A percentile compares a stretch with the other conserved stretches of the same genome.
Conservation (phyloP, 352 stramenopile species). For the Pythium monospermum region DNA sequence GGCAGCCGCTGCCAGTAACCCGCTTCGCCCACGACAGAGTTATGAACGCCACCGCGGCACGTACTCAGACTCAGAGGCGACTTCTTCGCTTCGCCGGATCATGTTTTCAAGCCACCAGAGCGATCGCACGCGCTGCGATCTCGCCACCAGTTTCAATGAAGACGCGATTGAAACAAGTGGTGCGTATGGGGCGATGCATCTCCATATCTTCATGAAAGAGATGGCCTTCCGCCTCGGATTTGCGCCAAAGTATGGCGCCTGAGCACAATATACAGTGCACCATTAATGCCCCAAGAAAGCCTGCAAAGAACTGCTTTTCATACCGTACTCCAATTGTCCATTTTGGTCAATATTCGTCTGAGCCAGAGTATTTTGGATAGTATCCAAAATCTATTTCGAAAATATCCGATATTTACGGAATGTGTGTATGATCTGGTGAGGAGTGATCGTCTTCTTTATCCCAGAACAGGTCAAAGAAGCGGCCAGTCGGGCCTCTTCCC, state of each 20-base stretch:
- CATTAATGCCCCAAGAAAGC: too few species aligned
- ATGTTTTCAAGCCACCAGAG: conserved; percentile 50
- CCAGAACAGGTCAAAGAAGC: not conserved
- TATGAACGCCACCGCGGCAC: conserved; percentile 51
- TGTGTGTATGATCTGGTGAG: too few species aligned
- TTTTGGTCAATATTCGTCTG: too few species aligned
- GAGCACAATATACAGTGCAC: too few species aligned
- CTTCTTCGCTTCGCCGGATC: conserved; percentile 25
- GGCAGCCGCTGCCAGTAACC: conserved; percentile 23
- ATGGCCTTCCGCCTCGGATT: conserved; percentile 73
- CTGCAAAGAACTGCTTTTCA: too few species aligned
- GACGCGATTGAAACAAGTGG: conserved; percentile 39
- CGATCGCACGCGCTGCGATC: conserved; percentile 64
- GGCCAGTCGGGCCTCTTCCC: not conserved
- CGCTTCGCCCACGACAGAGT: conserved; percentile 61
- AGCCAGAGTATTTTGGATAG: too few species aligned
- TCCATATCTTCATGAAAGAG: conserved; percentile 69
- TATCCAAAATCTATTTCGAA: not conserved
- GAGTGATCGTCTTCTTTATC: not conserved
- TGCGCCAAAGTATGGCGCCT: conserved; percentile 75
- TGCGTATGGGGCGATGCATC: conserved; percentile 67
- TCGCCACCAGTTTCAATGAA: conserved; percentile 40
- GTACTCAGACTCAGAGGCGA: conserved; percentile 23
- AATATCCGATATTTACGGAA: not conserved
- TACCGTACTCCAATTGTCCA: too few species aligned